A percentile compares a stretch with the other conserved stretches of the same genome.
phyloP scores from a whole-genome alignment of 2,329 filamentous ascomycete species.

The Exophiala bonariae region DNA sequence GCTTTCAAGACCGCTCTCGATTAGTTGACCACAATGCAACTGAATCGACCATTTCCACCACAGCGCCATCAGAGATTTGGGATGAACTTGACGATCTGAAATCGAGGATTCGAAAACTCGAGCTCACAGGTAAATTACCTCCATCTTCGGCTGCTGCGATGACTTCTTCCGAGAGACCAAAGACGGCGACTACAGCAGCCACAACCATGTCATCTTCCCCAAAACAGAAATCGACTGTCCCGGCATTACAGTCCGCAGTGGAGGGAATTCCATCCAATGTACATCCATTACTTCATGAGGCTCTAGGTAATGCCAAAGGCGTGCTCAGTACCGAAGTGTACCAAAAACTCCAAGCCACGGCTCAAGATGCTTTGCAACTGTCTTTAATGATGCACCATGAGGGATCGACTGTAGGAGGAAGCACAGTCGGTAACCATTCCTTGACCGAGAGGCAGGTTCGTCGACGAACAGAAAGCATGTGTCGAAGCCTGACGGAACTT shows the following conservation, averaged over 20 bases:
- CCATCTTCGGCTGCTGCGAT: slow-evolving; percentile 79
- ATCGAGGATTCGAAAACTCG: slow-evolving; percentile 84
- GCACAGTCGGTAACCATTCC: slow-evolving; percentile 43
- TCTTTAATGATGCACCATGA: slow-evolving; percentile 65
- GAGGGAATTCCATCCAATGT: slow-evolving; percentile 45
- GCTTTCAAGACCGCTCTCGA: slow-evolving; percentile 36
- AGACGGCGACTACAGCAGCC: slow-evolving; percentile 85
- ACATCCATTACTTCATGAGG: slow-evolving; percentile 77
- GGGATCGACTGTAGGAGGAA: slow-evolving; percentile 54
- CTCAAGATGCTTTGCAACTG: slow-evolving; percentile 76
- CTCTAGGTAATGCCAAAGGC: slow-evolving; percentile 74
- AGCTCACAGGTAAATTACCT: slow-evolving; percentile 84
- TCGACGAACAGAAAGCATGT: slow-evolving; percentile 89
- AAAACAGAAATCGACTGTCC: slow-evolving; percentile 57
- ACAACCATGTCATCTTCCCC: slow-evolving; percentile 91
- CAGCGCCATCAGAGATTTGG: slow-evolving; percentile 91
- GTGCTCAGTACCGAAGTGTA: slow-evolving; percentile 72
- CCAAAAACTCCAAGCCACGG: slow-evolving; percentile 75
- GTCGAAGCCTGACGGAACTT: slow-evolving; percentile 87
- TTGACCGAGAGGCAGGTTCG: slow-evolving; percentile 78
- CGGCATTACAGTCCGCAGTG: slow-evolving; percentile 46
- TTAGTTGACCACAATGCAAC: slow-evolving; percentile 49
- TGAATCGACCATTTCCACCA: slow-evolving; percentile 84
- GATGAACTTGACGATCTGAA: slow-evolving; percentile 96
- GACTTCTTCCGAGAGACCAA: slow-evolving; percentile 75